Percentiles rank a stretch among this genome's conserved stretches.
phyloP scores from a whole-genome alignment of 2,329 filamentous ascomycete genomes.

The Diaporthe citrichinensis region DNA sequence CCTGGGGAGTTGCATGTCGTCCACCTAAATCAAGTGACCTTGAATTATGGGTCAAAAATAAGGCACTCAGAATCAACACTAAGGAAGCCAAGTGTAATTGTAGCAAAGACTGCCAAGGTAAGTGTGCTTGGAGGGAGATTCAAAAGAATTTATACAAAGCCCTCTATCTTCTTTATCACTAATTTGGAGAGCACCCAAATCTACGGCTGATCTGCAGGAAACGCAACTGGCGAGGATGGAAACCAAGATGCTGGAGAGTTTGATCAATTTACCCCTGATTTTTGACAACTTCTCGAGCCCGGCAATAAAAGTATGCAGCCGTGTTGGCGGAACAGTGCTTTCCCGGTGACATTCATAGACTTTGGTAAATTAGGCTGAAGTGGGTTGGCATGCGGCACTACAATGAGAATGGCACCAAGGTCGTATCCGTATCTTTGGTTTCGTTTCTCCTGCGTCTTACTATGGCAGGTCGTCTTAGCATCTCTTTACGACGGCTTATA shows the following conservation, averaged over 20 bases:
- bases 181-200: neutral
- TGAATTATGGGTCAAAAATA: too few relatives aligned
- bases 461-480: neutral
- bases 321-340: neutral
- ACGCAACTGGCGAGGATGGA: neutral
- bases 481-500: conserved; percentile 7
- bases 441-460: neutral
- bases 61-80: too few relatives aligned
- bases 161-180: neutral
- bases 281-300: neutral
- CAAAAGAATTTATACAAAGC: neutral
- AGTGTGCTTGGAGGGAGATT: neutral
- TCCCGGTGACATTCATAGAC: neutral
- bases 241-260: neutral
- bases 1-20: neutral
- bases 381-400: neutral
- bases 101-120: neutral
- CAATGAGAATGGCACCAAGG: neutral
- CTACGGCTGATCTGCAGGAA: neutral
- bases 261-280: neutral
- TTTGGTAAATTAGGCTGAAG: neutral
- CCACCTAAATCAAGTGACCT: neutral
- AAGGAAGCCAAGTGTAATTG: neutral
- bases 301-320: conserved; percentile 5
- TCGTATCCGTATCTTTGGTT: neutral